Evolutionary conservation across 1,284 basidiomycete genomes (phyloP).

Genomic region (Apiotrichum gracile): DNA sequence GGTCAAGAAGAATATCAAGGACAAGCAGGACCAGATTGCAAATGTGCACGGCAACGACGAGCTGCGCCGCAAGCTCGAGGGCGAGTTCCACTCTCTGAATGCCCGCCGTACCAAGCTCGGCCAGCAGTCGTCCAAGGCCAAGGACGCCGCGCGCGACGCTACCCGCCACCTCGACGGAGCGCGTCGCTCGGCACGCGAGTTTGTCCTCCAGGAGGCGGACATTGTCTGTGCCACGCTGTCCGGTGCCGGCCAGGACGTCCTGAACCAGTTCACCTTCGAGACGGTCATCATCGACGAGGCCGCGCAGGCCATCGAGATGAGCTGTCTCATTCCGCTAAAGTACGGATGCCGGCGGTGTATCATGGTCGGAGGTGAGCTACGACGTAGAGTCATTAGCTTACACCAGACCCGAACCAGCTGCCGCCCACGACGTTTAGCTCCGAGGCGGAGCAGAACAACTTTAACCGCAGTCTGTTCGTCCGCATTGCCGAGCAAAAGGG

Average conservation of each 20-base stretch:
- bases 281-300: constrained; percentile 98
- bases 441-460: constrained; percentile 71
- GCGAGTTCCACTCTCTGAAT: constrained; percentile 65
- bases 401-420: constrained; percentile 85
- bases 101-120: constrained; percentile 60
- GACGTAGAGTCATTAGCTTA: background rate
- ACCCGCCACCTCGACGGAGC: constrained; percentile 68
- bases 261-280: constrained; percentile 83
- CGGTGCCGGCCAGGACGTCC: constrained; percentile 81
- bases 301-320: constrained; percentile 93
- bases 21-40: constrained; percentile 58
- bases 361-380: constrained; percentile 78
- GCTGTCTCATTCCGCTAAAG: constrained; percentile 92
- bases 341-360: constrained; percentile 80
- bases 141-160: constrained; percentile 71
- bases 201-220: constrained; percentile 80
- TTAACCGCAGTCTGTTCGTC: constrained; percentile 89
- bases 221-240: constrained; percentile 92
- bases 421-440: constrained; percentile 93
- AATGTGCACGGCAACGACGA: constrained; percentile 30
- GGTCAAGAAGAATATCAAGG: constrained; percentile 58
- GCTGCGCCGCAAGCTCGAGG: constrained; percentile 49
- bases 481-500: constrained; percentile 75
- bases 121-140: constrained; percentile 66
- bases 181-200: constrained; percentile 63